phyloP scores from a whole-genome alignment of 1,284 basidiomycete genomes.

The Peniophora sp. region DNA sequence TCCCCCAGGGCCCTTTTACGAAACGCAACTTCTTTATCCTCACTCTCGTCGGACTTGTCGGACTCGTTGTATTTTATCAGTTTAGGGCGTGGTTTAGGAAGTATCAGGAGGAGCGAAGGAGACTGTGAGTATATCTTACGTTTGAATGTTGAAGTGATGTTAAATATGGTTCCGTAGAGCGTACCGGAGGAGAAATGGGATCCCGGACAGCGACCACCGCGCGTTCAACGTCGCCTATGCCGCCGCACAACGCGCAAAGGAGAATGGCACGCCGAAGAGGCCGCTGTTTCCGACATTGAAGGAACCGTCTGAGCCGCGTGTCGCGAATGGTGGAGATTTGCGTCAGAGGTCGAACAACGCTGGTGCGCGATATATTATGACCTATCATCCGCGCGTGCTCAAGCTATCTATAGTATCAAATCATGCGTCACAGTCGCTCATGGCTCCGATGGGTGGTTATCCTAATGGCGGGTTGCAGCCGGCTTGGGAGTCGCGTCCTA shows the following conservation, averaged over 20 bases:
- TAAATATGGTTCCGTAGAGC: constrained; percentile 26
- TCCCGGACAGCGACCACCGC: constrained; percentile 70
- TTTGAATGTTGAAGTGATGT: constrained; percentile 2
- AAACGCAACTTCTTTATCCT: constrained; percentile 18
- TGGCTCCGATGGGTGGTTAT: no score
- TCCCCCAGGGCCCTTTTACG: constrained; percentile 2
- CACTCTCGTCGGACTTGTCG: constrained; percentile 27
- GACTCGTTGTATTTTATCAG: constrained; percentile 15
- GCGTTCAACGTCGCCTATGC: constrained; percentile 81
- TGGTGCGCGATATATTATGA: not conserved
- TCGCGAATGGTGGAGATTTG: not conserved
- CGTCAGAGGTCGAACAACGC: constrained; percentile 2
- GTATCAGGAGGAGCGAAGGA: constrained; percentile 13
- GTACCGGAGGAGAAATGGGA: constrained; percentile 66
- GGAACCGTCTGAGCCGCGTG: no score
- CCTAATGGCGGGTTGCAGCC: no score
- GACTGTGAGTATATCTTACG: constrained; percentile 10
- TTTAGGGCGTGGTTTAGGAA: no score
- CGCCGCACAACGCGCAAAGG: constrained; percentile 46
- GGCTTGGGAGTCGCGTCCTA: no score
- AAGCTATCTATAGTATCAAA: no score
- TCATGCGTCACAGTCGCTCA: no score
- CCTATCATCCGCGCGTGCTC: no score
- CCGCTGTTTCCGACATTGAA: not conserved
- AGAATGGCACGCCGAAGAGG: constrained; percentile 25